A percentile compares a stretch with the other conserved stretches of the same genome.
These are phyloP conservation scores for Calonectria pseudoturangicola DNA, from an alignment of 2,329 filamentous ascomycete genomes.

Conservation along the genomic window DNA sequence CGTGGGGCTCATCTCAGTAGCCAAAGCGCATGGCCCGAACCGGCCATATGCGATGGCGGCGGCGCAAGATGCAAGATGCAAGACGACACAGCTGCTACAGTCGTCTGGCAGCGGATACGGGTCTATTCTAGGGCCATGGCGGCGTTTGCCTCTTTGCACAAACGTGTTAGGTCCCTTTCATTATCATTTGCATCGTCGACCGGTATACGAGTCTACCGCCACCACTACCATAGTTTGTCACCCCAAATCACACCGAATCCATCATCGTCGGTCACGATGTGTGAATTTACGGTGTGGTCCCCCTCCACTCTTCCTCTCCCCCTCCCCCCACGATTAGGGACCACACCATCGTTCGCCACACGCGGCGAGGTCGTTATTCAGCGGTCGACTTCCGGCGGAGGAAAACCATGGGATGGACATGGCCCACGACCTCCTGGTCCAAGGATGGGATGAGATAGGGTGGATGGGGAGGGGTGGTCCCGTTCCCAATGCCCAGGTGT, in stretches of 20 bases:
- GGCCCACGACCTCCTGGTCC: conserved; percentile 2
- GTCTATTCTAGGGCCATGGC: background rate
- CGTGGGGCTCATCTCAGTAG: conserved; percentile 28
- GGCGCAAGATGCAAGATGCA: conserved; percentile 31
- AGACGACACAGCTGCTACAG: conserved; percentile 25
- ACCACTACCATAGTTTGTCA: conserved; percentile 26
- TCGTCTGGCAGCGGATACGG: conserved; percentile 1
- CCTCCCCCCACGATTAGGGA: conserved; percentile 29
- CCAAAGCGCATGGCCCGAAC: conserved; percentile 33
- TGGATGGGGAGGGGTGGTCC: conserved; percentile 12
- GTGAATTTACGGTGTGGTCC: conserved; percentile 14
- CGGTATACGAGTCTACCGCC: conserved; percentile 31
- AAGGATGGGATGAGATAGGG: conserved; percentile 11
- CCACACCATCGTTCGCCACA: conserved; percentile 33
- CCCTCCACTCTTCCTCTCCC: background rate
- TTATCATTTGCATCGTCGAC: conserved; percentile 3
- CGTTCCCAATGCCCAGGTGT: conserved; percentile 32
- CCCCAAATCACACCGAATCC: conserved; percentile 25
- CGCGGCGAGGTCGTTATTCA: conserved; percentile 7
- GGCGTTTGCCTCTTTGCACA: conserved; percentile 25
- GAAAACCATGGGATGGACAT: conserved; percentile 14
- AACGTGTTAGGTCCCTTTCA: background rate
- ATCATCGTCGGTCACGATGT: conserved; percentile 31
- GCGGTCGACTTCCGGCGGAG: conserved; percentile 32
- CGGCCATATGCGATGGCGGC: conserved; percentile 34